These are phyloP conservation scores for Lunasporangiospora selenospora DNA, from an alignment of 192 early-diverging fungal species.

Conservation along the genomic window DNA sequence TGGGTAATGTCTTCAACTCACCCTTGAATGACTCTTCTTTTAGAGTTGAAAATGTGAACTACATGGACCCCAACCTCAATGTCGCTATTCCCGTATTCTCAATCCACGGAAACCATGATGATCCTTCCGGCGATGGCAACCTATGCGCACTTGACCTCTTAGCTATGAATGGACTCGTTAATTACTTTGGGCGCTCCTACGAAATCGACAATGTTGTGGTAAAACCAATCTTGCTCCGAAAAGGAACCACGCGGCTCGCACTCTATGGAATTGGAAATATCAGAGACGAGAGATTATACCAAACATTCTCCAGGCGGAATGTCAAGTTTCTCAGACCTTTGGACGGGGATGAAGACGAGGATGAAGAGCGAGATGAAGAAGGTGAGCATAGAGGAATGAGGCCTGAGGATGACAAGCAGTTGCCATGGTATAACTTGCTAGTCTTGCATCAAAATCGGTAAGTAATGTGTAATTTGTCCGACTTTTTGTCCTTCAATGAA, in stretches of 20 bases:
- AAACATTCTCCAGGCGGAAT: conserved; percentile 73
- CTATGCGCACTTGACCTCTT: conserved; percentile 87
- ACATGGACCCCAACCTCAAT: conserved; percentile 88
- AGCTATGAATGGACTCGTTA: conserved; percentile 79
- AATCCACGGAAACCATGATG: conserved; percentile 98
- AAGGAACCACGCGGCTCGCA: conserved; percentile 78
- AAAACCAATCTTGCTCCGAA: conserved; percentile 82
- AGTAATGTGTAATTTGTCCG: background rate
- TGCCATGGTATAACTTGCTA: conserved; percentile 90
- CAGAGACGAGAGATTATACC: conserved; percentile 87
- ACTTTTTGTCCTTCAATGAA: background rate
- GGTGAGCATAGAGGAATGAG: too few relatives aligned
- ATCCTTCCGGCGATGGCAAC: conserved; percentile 86
- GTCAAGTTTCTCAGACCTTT: conserved; percentile 76
- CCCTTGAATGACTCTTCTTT: background rate
- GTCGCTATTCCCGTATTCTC: conserved; percentile 89
- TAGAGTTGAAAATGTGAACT: conserved; percentile 73
- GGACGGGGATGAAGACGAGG: conserved; percentile 60
- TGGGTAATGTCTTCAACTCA: background rate
- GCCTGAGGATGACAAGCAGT: too few relatives aligned
- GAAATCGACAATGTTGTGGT: conserved; percentile 80
- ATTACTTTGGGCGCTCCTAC: conserved; percentile 88
- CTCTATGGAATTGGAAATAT: conserved; percentile 94
- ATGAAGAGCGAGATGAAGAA: too few relatives aligned
- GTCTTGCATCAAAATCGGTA: conserved; percentile 93